Base-by-base conservation (phyloP, 805 yeast genomes). In the Lipomyces spencermartinsiae region DNA sequence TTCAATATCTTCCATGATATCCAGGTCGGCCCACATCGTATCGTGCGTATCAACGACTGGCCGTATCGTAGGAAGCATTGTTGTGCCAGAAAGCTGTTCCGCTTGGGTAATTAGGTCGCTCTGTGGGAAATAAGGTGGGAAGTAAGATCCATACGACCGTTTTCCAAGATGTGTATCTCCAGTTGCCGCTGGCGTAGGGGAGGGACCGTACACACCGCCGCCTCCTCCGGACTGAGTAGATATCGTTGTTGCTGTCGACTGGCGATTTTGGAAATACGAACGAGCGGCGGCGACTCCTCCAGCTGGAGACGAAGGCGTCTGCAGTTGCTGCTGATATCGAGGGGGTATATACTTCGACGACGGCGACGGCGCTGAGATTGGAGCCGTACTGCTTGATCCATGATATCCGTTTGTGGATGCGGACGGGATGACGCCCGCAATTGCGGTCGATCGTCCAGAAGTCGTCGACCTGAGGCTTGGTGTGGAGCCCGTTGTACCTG, bases 21-120 rank as follows among this genome's bases (percentile, higher is more conserved):
- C 97, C 61, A 93, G 88, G 73, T 92, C 96, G 6, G 94, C 88
- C 97, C 97, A 93, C 58, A 91, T 81, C 74, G 85, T 84, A 78
- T 91, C 97, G 78, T 88, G 93, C 68, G 85, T 81, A 63, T 90
- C 88, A 9, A 61, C 66, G 1, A 61, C 37, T 2, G 71, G 67
- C 55, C 35, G 63, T 33, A 35, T 69, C 31, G n/a, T 39, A 6
- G 53, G 58, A 10, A 37, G n/a, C 10, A 63, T 39, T 12, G 59
- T 55, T 12, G 66, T 61, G 49, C 71, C 68, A n/a, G 67, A 62
- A 1, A 58, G 43, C n/a, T 58, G 59, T 31, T 58, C 70, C 25
- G 65, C 56, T 16, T 29, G 37, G 25, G 63, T 43, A 29, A 62
- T 58, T 7, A 67, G 59, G 14, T 66, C 64, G 37, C 68, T 55